These are phyloP conservation scores for Candida mattraensis DNA, from an alignment of 805 yeast species.

Conservation along the genomic window DNA sequence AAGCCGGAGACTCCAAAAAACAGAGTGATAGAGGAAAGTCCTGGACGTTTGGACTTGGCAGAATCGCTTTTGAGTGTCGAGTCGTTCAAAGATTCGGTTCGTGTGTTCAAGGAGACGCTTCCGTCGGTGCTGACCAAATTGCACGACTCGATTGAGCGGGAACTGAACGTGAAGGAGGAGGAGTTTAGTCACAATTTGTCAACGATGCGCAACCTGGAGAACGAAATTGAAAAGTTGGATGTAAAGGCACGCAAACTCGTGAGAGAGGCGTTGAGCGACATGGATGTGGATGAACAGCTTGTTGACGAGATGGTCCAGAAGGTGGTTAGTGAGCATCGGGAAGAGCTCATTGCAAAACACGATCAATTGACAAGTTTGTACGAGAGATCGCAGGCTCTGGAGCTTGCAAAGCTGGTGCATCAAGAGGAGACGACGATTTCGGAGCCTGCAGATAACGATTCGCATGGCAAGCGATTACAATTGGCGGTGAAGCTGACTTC, in stretches of 20 bases:
- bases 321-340: slow-evolving; percentile 10
- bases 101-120: slow-evolving; percentile 20
- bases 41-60: not conserved
- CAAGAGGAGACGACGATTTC: slow-evolving; percentile 42
- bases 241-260: slow-evolving; percentile 21
- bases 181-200: slow-evolving; percentile 49
- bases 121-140: slow-evolving; percentile 23
- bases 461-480: slow-evolving; percentile 19
- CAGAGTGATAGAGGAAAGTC: slow-evolving; percentile 1
- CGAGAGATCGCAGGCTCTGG: slow-evolving; percentile 66
- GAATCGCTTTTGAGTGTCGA: not conserved
- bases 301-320: slow-evolving; percentile 19
- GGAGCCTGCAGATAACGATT: slow-evolving; percentile 6
- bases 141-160: slow-evolving; percentile 25
- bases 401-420: slow-evolving; percentile 57
- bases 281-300: slow-evolving; percentile 27
- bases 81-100: slow-evolving; percentile 17
- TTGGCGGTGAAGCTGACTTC: slow-evolving; percentile 38
- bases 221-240: slow-evolving; percentile 36
- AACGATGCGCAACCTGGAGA: slow-evolving; percentile 40
- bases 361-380: slow-evolving; percentile 36
- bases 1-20: slow-evolving; percentile 5
- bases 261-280: slow-evolving; percentile 19
- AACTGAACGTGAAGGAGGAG: slow-evolving; percentile 45
- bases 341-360: slow-evolving; percentile 28